Evolutionary conservation across 768 basidiomycete species (phyloP).

Genomic region (Termitomyces sp.): DNA sequence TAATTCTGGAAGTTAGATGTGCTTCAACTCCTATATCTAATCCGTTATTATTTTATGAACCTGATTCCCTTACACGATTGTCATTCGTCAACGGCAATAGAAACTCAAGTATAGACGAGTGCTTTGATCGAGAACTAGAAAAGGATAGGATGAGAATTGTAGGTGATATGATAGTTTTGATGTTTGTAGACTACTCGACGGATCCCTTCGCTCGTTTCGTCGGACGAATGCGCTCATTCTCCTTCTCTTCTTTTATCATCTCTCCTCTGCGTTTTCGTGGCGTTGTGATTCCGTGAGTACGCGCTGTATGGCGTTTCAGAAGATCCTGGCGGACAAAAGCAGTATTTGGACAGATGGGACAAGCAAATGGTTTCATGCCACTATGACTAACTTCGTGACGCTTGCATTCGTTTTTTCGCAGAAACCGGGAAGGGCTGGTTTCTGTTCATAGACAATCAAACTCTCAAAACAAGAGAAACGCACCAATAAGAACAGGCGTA

Average conservation of each 20-base stretch:
- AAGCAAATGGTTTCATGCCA: constrained; percentile 52
- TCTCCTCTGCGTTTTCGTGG: constrained; percentile 18
- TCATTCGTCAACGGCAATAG: not conserved
- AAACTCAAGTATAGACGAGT: not conserved
- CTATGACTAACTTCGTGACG: constrained; percentile 66
- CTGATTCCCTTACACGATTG: not conserved
- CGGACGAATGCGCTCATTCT: not conserved
- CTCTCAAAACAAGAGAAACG: constrained; percentile 17
- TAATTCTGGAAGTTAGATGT: not conserved
- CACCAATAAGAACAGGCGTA: constrained; percentile 64
- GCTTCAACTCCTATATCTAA: not conserved
- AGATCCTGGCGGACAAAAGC: constrained; percentile 66
- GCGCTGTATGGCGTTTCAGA: constrained; percentile 57
- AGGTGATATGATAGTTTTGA: not conserved
- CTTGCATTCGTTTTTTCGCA: constrained; percentile 75
- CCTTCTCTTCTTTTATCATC: constrained; percentile 2
- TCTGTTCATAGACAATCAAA: not conserved
- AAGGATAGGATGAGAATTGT: not conserved
- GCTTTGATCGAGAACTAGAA: not conserved
- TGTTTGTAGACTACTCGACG: not conserved
- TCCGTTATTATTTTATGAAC: not conserved
- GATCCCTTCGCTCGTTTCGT: constrained; percentile 5
- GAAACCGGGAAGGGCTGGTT: constrained; percentile 53
- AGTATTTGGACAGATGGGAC: constrained; percentile 46
- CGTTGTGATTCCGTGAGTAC: constrained; percentile 40